Evolutionary conservation across 257 asterid genomes (phyloP), one percentile per base, ranked within the genome.

Genomic region (Datura wrightii): DNA sequence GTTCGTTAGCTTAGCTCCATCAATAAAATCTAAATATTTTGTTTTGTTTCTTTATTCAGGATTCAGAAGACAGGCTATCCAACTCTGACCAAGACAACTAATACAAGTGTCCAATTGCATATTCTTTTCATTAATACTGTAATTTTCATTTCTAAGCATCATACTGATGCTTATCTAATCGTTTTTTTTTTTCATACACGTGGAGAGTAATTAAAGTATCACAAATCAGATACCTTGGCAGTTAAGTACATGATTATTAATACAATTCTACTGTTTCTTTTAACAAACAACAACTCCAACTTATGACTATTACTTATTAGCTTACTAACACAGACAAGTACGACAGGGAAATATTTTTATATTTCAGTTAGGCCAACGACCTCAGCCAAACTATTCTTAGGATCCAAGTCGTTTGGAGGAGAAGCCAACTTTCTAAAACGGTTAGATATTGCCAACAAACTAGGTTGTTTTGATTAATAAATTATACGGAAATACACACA

Each of bases 381-480:
- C 4, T 1, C 9, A 13, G n/a, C 58, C 58, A 46, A 46, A 76
- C 82, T 50, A 14, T 14, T 14, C 14, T 50, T 39, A 7, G 2
- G 24, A 50, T 24, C 63, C 82, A 31, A 76, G 82, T 24, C 62
- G 46, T 10, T 8, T 7, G 19, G 44, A 76, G 13, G 10, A 76
- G 44, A 76, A 31, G 19, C 44, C 9, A 14, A 24, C 81, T 52
- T 76, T 76, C 56, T 14, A 50, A 76, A 14, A 50, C 31, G 18
- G 82, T 14, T 14, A 14, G 62, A 76, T 76, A 76, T 31, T 48
- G 82, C 63, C 82, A 76, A 50, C 82, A 78, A 78, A 78, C 31
- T 31, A 52, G 48, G 31, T 52, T 78, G 48, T 31, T 31, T 76
- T 78, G 63, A 31, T 31, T 39, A 52, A 15, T 50, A 13, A 14